Evolutionary conservation across 2,329 filamentous ascomycete genomes (phyloP).

Genomic region (Verticillium albo-atrum): DNA sequence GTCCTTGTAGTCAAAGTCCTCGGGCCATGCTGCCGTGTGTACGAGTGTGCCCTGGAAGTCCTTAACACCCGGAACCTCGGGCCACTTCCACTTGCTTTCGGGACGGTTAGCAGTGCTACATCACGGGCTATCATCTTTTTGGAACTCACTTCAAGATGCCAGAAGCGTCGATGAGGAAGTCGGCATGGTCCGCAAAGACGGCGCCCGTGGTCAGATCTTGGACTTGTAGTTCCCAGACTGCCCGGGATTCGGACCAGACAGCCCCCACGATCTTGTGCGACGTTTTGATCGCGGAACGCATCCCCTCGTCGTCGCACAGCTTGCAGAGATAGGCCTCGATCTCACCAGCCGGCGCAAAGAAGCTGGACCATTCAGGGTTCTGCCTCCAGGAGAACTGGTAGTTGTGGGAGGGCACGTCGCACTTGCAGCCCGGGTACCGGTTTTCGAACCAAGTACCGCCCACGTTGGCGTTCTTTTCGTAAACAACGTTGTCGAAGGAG

Average conservation of each 20-base stretch:
- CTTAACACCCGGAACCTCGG: conserved; percentile 40
- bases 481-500: conserved; percentile 41
- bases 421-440: conserved; percentile 52
- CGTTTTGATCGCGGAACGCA: conserved; percentile 38
- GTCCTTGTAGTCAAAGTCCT: conserved; percentile 40
- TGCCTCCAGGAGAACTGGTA: conserved; percentile 60
- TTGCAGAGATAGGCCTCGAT: conserved; percentile 49
- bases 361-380: conserved; percentile 55
- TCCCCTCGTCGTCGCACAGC: conserved; percentile 42
- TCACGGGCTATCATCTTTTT: neutral
- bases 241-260: conserved; percentile 37
- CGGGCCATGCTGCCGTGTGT: conserved; percentile 51
- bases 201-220: conserved; percentile 30
- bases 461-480: conserved; percentile 51
- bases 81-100: conserved; percentile 47
- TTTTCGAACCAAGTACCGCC: conserved; percentile 59
- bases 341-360: conserved; percentile 50
- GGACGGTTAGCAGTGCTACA: conserved; percentile 7
- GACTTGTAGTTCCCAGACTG: conserved; percentile 37
- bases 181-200: conserved; percentile 38
- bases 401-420: conserved; percentile 55
- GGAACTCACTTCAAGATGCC: conserved; percentile 47
- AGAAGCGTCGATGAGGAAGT: conserved; percentile 45
- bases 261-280: conserved; percentile 36
- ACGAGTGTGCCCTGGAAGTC: conserved; percentile 43